Base-by-base conservation (phyloP, 2,329 filamentous ascomycete genomes). In the Cladobotryum mycophilum region DNA sequence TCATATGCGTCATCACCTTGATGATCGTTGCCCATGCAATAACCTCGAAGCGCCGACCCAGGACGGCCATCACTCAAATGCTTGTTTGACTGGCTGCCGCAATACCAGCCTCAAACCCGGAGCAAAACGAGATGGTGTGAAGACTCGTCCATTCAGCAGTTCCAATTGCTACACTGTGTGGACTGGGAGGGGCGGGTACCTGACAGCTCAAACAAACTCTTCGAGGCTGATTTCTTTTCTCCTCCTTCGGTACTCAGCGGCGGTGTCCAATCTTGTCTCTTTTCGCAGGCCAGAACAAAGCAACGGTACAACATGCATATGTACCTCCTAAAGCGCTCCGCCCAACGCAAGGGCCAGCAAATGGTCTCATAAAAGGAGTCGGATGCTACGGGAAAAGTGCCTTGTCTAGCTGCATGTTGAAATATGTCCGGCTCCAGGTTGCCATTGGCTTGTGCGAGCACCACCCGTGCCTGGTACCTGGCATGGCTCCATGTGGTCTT, bases 401-500 rank as follows among this genome's bases (percentile, higher is more conserved):
- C 49, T 42, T 46, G 41, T 49, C 60, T 63, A 63, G 61, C 61
- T 62, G 61, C 60, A 52, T 53, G 46, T 45, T 53, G 51, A 41
- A 34, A 36, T 33, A 41, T 36, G 36, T 41, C 42, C 54, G 48
- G 44, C 41, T 9, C 30, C 35, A 47, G 13, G 40, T 43, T 45
- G 43, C 54, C 51, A 69, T 70, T 71, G 68, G 69, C 43, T 57
- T 48, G 53, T 38, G 48, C 33, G 48, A 56, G 18, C 50, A 43
- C 58, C 58, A 56, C 53, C 56, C 47, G 66, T 66, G 58, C 65
- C 68, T 67, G 68, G 70, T 72, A 66, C 70, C 70, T 72, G 68
- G 64, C 67, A 67, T 30, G 61, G 52, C 53, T 60, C 65, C 66
- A 70, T 70, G 66, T 70, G 69, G 67, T 61, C 56, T 56, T 59